Evolutionary conservation across 768 basidiomycete genomes (phyloP), one percentile per base, ranked within the genome.

Genomic region (Auricularia heimuer): DNA sequence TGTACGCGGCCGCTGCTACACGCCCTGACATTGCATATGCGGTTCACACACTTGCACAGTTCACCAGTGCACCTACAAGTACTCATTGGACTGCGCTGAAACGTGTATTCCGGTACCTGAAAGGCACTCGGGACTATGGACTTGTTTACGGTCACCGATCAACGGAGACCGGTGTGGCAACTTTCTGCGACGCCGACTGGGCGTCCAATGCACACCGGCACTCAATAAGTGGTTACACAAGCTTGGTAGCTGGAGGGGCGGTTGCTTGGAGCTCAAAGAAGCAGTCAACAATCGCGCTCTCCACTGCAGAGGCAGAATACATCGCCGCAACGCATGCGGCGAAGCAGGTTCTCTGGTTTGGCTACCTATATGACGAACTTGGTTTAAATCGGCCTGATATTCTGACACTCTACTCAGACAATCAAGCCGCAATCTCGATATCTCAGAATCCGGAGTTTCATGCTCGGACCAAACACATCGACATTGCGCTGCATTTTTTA

Each of bases 391-490:
- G 44, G 11, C 44, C 44, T 10, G 44, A 18, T 58, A 14, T 33
- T 34, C 63, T 66, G 10, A 21, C n/a, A 29, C 62, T 76, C 6
- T 64, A 66, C n/a, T 67, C 66, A 35, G 75, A 78, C 64, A 79
- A 79, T 54, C 70, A 74, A 36, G 66, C 70, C 0, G 71, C 79
- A 0, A 73, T 76, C 58, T 58, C 61, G 6, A 62, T 77, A 24
- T 47, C 72, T 0, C 66, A 71, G 54, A 68, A 75, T 58, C 69
- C 71, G 14, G 63, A 65, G 10, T 71, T 70, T 65, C 78, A 77
- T 58, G 61, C 67, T 8, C 65, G 74, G 12, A 69, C 75, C 11
- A 77, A 77, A 65, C 78, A 79, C 63, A 76, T 78, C 60, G 70
- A 74, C 36, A 70, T 77, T 18, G 70, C 70, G 2, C 73, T 74